Percentiles rank a stretch among this genome's conserved stretches.
phyloP scores from a whole-genome alignment of 2,329 filamentous ascomycete genomes.

The Apiospora phragmitis region DNA sequence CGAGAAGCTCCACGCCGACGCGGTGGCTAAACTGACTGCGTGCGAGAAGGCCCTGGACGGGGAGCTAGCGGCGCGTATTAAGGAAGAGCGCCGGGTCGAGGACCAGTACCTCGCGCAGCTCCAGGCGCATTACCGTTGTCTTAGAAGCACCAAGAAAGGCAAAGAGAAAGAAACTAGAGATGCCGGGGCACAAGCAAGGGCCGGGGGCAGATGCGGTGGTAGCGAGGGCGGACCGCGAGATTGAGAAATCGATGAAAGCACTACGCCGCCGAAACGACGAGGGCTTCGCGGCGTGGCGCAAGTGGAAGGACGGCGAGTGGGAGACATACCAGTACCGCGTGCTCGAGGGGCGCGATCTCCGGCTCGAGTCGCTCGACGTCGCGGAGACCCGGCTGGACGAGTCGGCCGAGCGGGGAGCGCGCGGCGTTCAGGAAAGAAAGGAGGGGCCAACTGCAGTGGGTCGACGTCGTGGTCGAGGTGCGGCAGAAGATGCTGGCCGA shows the following conservation, averaged over 20 bases:
- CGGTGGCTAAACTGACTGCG: conserved; percentile 31
- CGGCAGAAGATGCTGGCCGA: conserved; percentile 42
- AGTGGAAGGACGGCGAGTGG: conserved; percentile 42
- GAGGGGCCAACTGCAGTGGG: conserved; percentile 49
- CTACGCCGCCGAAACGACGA: conserved; percentile 43
- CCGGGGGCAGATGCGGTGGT: background rate
- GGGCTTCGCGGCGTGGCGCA: conserved; percentile 40
- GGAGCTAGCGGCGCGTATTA: conserved; percentile 43
- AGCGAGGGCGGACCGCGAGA: conserved; percentile 22
- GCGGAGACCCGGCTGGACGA: conserved; percentile 33
- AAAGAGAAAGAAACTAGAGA: background rate
- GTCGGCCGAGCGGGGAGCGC: conserved; percentile 26
- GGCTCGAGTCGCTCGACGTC: conserved; percentile 44
- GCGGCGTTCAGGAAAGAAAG: conserved; percentile 35
- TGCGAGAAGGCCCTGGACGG: conserved; percentile 35
- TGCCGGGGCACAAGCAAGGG: too few relatives aligned
- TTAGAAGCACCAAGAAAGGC: background rate
- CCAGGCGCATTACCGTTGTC: conserved; percentile 35
- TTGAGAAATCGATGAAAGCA: conserved; percentile 34
- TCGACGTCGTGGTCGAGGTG: conserved; percentile 44
- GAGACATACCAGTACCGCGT: conserved; percentile 35
- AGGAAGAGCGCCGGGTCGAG: conserved; percentile 44
- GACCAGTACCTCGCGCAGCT: conserved; percentile 43
- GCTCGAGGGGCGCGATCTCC: conserved; percentile 40
- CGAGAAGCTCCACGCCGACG: conserved; percentile 26